phyloP scores from a whole-genome alignment of 2,329 filamentous ascomycete genomes.

The Teratosphaeria gauchensis region DNA sequence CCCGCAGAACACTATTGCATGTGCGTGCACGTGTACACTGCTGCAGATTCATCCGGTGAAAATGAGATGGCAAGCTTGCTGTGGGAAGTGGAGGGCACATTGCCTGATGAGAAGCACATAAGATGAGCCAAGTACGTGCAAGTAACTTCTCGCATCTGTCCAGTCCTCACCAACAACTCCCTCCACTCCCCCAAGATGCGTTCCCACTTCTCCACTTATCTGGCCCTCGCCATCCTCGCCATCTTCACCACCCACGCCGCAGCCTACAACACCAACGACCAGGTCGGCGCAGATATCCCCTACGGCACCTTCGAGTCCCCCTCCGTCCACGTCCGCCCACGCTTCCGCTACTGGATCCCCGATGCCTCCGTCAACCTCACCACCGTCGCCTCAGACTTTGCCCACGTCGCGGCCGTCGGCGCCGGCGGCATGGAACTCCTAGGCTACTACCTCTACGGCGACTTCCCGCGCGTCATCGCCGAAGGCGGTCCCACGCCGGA shows the following conservation, averaged over 20 bases:
- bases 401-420: slow-evolving; percentile 22
- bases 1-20: too few relatives aligned
- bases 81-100: too few relatives aligned
- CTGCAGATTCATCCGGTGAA: too few relatives aligned
- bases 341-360: slow-evolving; percentile 30
- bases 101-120: too few relatives aligned
- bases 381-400: slow-evolving; percentile 25
- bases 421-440: slow-evolving; percentile 33
- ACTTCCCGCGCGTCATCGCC: slow-evolving; percentile 8
- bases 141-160: too few relatives aligned
- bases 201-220: too few relatives aligned
- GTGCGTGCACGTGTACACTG: too few relatives aligned
- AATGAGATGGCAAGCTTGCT: too few relatives aligned
- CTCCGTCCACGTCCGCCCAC: slow-evolving; percentile 16
- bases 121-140: too few relatives aligned
- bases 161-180: too few relatives aligned
- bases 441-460: slow-evolving; percentile 32
- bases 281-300: not conserved
- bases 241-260: not conserved
- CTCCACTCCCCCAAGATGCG: too few relatives aligned
- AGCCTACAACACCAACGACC: not conserved
- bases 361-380: slow-evolving; percentile 27
- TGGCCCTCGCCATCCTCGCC: too few relatives aligned
- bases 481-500: not conserved
- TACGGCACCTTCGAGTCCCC: slow-evolving; percentile 18